Base-by-base conservation (phyloP, 2,329 filamentous ascomycete species). In the Trichoderma sp. region DNA sequence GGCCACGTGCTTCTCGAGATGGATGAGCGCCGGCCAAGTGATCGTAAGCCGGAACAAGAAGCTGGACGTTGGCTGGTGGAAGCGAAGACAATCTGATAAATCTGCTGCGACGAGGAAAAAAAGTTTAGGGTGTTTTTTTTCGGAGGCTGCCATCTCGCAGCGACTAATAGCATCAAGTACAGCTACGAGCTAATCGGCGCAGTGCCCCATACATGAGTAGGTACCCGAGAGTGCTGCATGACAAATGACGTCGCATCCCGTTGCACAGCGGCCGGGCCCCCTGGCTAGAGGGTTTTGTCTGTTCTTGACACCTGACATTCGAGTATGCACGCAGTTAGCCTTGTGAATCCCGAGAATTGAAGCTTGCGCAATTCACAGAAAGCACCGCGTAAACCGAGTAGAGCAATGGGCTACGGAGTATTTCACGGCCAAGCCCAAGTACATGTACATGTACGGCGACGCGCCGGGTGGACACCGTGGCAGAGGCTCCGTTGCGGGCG, bases 161-260 rank as follows among this genome's bases (percentile, higher is more conserved):
- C 46, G 30, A 65, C 46, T 49, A n/a, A n/a, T n/a, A 65, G 37
- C 10, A 24, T 24, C 8, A 49, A 49, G n/a, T 49, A 49, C 46
- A 49, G 21, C 4, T 65, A 56, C 51, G 61, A 37, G 61, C 61
- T 55, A 56, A 46, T 26, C 26, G 46, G 46, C 61, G 37, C 21
- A 46, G 30, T 56, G 30, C 30, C 21, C 49, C 60, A 55, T 43
- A 64, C 49, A 30, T 4, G 32, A 34, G 49, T 34, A 64, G 60
- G 60, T 64, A 55, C 49, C 60, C 32, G 34, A 3, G 26, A 55
- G 18, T 43, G 37, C 28, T 37, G 63, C 39, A 66, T 66, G 63
- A 59, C 63, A 51, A 51, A 59, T 66, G 63, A 66, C 63, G 63
- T 66, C 63, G 63, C 63, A 39, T 51, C 39, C 56, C 54, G 63